Evolutionary conservation across 345 rosid genomes (phyloP), one percentile per base, ranked within the genome.

Genomic region (Capsella bursapastoris): DNA sequence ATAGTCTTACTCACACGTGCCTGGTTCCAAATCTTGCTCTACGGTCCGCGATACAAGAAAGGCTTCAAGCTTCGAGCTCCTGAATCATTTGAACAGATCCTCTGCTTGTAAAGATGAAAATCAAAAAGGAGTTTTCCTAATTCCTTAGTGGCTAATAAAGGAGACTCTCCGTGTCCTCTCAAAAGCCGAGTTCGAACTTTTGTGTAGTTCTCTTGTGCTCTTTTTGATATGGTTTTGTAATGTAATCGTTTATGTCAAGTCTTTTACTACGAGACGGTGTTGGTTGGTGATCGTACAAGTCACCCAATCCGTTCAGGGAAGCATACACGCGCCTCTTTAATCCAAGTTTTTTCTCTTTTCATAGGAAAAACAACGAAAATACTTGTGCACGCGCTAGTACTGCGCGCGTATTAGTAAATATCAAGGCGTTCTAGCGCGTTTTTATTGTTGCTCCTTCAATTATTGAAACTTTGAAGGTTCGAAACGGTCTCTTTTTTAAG

Each of bases 21-120:
- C 74, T 83, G 43, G 83, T 82, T 64, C 85, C 85, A 22, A 86
- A 86, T 73, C 83, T 7, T 40, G 86, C 83, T 52, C 80, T 86
- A 15, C 79, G 82, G 16, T 80, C 79, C 12, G 87, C 84, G 4
- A 82, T 84, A 34, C 82, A 86, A 68, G 93, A 89, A 53, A 83
- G 89, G 96, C 73, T 32, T 71, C 86, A 85, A 59, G 80, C 28
- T 44, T 73, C 18, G 45, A 13, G 48, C 48, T 64, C 38, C 8
- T 64, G 29, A 72, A 28, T 37, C 40, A 47, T 57, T 22, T 35
- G 35, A 58, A 45, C 27, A 8, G 3, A 52, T 52, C 37, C 18
- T 34, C 45, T 49, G 10, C 71, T 53, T 53, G 47, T 52, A 52
- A 9, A 38, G 1, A 5, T 12, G 6, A 18, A 4, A 3, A 34